Percentiles rank a stretch among this genome's conserved stretches.
These are phyloP conservation scores for Phytophthora lateralis DNA, from an alignment of 352 stramenopile species.

Conservation along the genomic window DNA sequence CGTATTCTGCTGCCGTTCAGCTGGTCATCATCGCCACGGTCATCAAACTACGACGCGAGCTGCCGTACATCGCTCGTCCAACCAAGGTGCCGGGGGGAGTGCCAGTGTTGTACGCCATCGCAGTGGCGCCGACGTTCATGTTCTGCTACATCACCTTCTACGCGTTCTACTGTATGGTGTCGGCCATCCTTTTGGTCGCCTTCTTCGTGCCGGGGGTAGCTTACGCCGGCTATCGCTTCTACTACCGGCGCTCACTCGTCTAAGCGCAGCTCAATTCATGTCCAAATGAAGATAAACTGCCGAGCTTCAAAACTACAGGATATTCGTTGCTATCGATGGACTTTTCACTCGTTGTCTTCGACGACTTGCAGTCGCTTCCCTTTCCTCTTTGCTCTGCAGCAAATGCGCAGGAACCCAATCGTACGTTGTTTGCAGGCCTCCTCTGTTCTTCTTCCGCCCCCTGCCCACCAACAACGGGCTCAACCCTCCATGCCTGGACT, in stretches of 20 bases:
- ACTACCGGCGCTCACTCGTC: slow-evolving; percentile 26
- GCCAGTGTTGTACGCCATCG: slow-evolving; percentile 37
- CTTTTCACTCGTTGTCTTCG: slow-evolving; percentile 19
- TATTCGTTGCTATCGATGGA: slow-evolving; percentile 15
- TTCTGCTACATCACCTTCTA: slow-evolving; percentile 61
- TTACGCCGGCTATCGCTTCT: slow-evolving; percentile 34
- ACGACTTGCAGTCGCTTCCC: slow-evolving; percentile 14
- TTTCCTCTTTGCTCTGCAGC: slow-evolving; percentile 37
- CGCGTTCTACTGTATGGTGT: slow-evolving; percentile 36
- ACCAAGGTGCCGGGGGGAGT: slow-evolving; percentile 57
- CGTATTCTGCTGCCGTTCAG: slow-evolving; percentile 85
- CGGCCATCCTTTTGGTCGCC: slow-evolving; percentile 35
- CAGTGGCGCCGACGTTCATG: slow-evolving; percentile 45
- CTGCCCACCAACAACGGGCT: slow-evolving; percentile 26
- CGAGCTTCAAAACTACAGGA: slow-evolving; percentile 14
- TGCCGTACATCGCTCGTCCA: slow-evolving; percentile 73
- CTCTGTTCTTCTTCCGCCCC: slow-evolving; percentile 21
- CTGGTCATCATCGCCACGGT: slow-evolving; percentile 91
- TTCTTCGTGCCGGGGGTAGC: slow-evolving; percentile 49
- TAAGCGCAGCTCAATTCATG: slow-evolving; percentile 11
- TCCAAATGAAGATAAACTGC: slow-evolving; percentile 4
- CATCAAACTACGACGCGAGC: slow-evolving; percentile 81
- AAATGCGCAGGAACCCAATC: slow-evolving; percentile 63
- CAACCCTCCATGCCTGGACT: slow-evolving; percentile 7
- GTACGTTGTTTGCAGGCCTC: slow-evolving; percentile 48